Conservation (phyloP, 768 basidiomycete species). For the Termitomyces bulborhizus region DNA sequence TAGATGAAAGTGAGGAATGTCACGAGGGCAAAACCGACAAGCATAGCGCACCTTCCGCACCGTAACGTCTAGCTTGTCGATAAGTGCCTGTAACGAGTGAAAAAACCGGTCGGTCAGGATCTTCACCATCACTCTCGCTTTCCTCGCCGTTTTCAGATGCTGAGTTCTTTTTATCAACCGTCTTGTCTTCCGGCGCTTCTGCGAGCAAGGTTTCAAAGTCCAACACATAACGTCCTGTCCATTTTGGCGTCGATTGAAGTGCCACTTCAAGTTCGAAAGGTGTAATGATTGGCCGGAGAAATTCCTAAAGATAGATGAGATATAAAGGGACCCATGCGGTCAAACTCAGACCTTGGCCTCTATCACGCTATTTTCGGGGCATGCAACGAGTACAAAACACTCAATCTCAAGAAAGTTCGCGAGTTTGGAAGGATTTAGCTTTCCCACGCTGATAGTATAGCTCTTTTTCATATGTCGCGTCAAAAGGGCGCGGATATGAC, state of each 20-base stretch:
- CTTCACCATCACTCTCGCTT: conserved; percentile 25
- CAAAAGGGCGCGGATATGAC: conserved; percentile 70
- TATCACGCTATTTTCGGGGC: conserved; percentile 84
- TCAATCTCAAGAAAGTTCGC: conserved; percentile 96
- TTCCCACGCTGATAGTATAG: conserved; percentile 94
- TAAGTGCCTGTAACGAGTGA: conserved; percentile 86
- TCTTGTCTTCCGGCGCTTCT: conserved; percentile 12
- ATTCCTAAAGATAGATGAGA: conserved; percentile 51
- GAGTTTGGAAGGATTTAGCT: conserved; percentile 90
- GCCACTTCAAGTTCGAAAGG: conserved; percentile 89
- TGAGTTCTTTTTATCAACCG: not conserved
- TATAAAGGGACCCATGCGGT: not conserved
- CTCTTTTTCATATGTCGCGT: conserved; percentile 71
- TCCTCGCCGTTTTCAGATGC: not conserved
- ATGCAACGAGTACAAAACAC: conserved; percentile 92
- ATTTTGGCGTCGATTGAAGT: conserved; percentile 59
- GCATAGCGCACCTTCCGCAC: conserved; percentile 23
- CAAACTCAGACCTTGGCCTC: conserved; percentile 51
- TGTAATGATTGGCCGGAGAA: conserved; percentile 85
- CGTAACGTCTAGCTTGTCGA: conserved; percentile 68
- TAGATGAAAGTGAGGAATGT: not conserved
- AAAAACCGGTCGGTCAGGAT: conserved; percentile 73
- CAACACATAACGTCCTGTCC: conserved; percentile 75
- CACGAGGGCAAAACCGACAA: not conserved
- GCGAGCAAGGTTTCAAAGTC: conserved; percentile 62